Evolutionary conservation across 805 yeast species (phyloP), one percentile per base, ranked within the genome.

Genomic region (Myxozyma mucilagina): DNA sequence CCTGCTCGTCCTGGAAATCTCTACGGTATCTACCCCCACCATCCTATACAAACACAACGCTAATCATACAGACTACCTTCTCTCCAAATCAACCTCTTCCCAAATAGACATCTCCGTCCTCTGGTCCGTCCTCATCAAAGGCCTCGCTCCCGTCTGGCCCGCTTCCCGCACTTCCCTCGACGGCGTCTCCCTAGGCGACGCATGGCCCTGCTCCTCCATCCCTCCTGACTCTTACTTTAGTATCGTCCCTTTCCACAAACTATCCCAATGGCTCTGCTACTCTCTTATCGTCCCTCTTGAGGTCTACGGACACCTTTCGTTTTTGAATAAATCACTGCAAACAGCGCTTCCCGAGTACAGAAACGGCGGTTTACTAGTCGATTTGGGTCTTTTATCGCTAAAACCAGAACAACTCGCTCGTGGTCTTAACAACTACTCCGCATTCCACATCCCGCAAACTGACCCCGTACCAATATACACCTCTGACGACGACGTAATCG

Each of bases 261-360:
- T 85, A 42, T 83, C 87, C 0, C 89, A 85, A 71, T 85, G 89
- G 89, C 74, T 85, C 9, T 80, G 87, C 20, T 85, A 85, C 69
- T 85, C 89, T 1, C 70, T 85, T 53, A 69, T 85, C 18, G 77
- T 79, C 13, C 88, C 87, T 6, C 72, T 85, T 49, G 75, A 79
- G 48, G 66, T 70, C 7, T 47, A 55, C 53, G 65, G 60, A 36
- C 47, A 47, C 32, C 38, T 59, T 11, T 5, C 3, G 24, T 58
- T 59, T 38, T 45, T 56, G 4, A 56, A 48, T 35, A 57, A 53
- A 49, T 56, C 56, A 6, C 42, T 59, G 56, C 81, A 80, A 74
- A 83, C 86, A 0, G 87, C 86, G 1, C 73, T 83, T 36, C 87
- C 87, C 7, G 87, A 83, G 69, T 83, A 83, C 67, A 74, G 89